Evolutionary conservation across 257 asterid species (phyloP).

Genomic region (Lithospermum erythrorhizon): DNA sequence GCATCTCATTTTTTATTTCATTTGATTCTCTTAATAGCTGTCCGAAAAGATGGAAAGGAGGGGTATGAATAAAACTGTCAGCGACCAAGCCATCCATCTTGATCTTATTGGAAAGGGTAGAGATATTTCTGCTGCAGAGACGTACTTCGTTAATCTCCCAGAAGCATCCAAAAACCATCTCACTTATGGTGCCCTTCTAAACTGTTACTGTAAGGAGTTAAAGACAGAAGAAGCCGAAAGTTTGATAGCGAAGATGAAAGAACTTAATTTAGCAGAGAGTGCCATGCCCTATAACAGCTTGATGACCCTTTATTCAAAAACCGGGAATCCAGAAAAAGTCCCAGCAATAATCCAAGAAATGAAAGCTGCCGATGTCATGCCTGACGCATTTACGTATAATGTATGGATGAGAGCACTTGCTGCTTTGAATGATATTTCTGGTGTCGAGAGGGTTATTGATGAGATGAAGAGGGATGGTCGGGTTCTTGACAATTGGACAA

Average conservation of each 20-base stretch:
- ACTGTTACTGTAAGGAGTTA: conserved; percentile 72
- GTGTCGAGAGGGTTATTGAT: conserved; percentile 80
- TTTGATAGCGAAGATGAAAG: conserved; percentile 74
- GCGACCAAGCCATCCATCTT: conserved; percentile 81
- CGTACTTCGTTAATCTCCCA: conserved; percentile 56
- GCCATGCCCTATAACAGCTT: conserved; percentile 85
- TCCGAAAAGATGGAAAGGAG: conserved; percentile 71
- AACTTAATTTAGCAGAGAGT: conserved; percentile 57
- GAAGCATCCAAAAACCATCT: conserved; percentile 65
- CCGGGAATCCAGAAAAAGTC: conserved; percentile 38
- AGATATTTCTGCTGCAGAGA: conserved; percentile 67
- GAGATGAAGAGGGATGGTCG: conserved; percentile 95
- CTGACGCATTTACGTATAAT: conserved; percentile 62
- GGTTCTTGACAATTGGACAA: conserved; percentile 81
- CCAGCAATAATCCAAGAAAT: conserved; percentile 76
- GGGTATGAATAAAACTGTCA: conserved; percentile 84
- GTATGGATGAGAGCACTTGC: conserved; percentile 97
- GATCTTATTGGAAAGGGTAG: conserved; percentile 69
- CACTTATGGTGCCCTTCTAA: conserved; percentile 82
- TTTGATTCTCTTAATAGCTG: conserved; percentile 33
- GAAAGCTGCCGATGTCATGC: conserved; percentile 60
- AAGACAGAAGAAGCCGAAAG: conserved; percentile 66
- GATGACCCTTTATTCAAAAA: conserved; percentile 68
- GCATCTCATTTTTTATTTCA: neutral
- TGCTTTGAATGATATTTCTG: conserved; percentile 54